Evolutionary conservation across 345 rosid species (phyloP), one percentile per base, ranked within the genome.

Genomic region (Citrus trifoliata): DNA sequence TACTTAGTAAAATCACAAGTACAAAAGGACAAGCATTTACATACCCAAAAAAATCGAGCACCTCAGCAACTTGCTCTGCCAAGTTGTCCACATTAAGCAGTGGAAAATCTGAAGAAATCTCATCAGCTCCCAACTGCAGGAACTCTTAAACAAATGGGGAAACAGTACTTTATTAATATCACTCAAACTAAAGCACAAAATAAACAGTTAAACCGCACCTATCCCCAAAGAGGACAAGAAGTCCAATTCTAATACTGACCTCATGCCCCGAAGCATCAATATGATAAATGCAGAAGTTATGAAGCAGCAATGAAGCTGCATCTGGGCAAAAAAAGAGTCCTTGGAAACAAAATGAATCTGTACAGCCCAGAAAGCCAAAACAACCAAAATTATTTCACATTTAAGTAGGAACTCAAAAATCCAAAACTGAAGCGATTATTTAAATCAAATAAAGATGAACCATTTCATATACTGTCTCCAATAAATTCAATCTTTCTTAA

Each of bases 261-360:
- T 90, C 89, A 76, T 90, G 94, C 65, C 94, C 94, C 0, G 92
- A 90, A 73, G 92, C 89, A 85, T 87, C 88, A 69, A 90, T 88
- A 80, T 90, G 94, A 75, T 90, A 88, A 74, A 90, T 76, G 80
- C 94, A 90, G 85, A 90, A 90, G 85, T 86, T 90, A 66, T 85
- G 88, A 77, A 86, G 88, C 77, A 90, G 72, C 82, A 90, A 85
- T 37, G 94, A 80, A 71, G 87, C 89, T 22, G 90, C 90, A 42
- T 86, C 92, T 0, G 92, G 88, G 77, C 88, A 78, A 73, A 78
- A 79, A 77, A 90, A 82, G 35, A 90, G 85, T 33, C 94, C 88
- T 78, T 83, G 88, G 85, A 90, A 90, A 80, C 94, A 90, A 27
- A 90, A 83, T 73, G 79, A 70, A 62, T 77, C 92, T 90, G 85